phyloP scores from a whole-genome alignment of 768 basidiomycete genomes.

The Candolleomyces aberdarensis region DNA sequence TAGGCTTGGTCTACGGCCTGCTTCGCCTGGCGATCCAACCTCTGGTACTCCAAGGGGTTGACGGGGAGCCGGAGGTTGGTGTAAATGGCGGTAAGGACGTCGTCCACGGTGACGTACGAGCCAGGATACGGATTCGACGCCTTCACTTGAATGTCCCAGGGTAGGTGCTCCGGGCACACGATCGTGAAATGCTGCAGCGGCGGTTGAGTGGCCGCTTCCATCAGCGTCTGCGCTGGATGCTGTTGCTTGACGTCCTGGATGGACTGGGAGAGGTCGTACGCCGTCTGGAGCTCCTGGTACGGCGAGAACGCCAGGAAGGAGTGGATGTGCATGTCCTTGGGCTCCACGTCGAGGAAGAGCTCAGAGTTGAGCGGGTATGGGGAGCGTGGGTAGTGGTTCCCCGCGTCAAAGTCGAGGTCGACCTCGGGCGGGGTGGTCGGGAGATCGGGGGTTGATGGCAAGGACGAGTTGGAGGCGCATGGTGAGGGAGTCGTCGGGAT shows the following conservation, averaged over 20 bases:
- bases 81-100: constrained; percentile 48
- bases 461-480: constrained; percentile 30
- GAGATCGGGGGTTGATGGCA: constrained; percentile 34
- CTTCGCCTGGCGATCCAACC: constrained; percentile 22
- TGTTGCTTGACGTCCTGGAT: constrained; percentile 20
- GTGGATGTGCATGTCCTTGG: constrained; percentile 38
- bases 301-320: constrained; percentile 38
- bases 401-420: constrained; percentile 16
- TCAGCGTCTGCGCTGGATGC: constrained; percentile 28
- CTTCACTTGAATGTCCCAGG: constrained; percentile 29
- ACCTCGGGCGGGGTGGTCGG: constrained; percentile 35
- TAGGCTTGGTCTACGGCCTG: constrained; percentile 44
- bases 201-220: constrained; percentile 41
- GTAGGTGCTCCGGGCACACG: constrained; percentile 27
- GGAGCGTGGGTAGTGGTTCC: constrained; percentile 23
- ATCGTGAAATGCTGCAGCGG: constrained; percentile 33
- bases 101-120: constrained; percentile 40
- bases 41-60: constrained; percentile 41
- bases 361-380: constrained; percentile 26
- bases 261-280: constrained; percentile 37
- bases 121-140: constrained; percentile 21
- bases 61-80: constrained; percentile 44
- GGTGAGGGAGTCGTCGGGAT: constrained; percentile 35
- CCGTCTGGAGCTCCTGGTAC: constrained; percentile 27
- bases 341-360: constrained; percentile 22